These are phyloP conservation scores for Tricholoma terreum DNA, from an alignment of 768 basidiomycete species.

Conservation along the genomic window DNA sequence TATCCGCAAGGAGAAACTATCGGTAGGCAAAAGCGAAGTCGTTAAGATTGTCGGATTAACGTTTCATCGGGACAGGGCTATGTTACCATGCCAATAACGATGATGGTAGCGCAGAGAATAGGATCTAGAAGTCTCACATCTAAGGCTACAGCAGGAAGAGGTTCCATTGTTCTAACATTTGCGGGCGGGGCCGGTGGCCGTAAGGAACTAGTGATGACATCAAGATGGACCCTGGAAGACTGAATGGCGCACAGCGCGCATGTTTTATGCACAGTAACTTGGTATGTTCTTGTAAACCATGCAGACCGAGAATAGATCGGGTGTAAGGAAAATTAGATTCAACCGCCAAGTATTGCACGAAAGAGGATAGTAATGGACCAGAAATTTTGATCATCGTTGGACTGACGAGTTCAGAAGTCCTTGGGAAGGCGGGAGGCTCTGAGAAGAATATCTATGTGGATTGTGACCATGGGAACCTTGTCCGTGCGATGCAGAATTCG, in stretches of 20 bases:
- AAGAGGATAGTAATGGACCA: neutral
- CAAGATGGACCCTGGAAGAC: neutral
- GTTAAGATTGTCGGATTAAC: slow-evolving; percentile 10
- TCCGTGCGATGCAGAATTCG: slow-evolving; percentile 18
- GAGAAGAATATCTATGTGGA: slow-evolving; percentile 13
- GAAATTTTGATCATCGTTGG: slow-evolving; percentile 3
- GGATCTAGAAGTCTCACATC: slow-evolving; percentile 12
- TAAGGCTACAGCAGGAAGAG: slow-evolving; percentile 17
- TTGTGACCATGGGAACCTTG: slow-evolving; percentile 1
- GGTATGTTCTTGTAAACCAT: neutral
- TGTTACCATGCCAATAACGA: slow-evolving; percentile 5
- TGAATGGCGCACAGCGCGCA: neutral
- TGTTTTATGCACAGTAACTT: neutral
- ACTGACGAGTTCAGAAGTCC: neutral
- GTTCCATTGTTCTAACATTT: neutral
- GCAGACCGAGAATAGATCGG: neutral
- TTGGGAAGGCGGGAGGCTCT: slow-evolving; percentile 3
- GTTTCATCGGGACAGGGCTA: slow-evolving; percentile 3
- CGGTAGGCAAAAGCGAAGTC: neutral
- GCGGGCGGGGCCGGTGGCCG: neutral
- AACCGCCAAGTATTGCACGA: neutral
- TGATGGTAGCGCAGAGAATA: slow-evolving; percentile 8
- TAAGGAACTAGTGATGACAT: neutral
- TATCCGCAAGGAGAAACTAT: slow-evolving; percentile 15
- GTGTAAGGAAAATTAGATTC: neutral